Evolutionary conservation across 345 rosid genomes (phyloP).

Genomic region (Conringia planisiliqua): DNA sequence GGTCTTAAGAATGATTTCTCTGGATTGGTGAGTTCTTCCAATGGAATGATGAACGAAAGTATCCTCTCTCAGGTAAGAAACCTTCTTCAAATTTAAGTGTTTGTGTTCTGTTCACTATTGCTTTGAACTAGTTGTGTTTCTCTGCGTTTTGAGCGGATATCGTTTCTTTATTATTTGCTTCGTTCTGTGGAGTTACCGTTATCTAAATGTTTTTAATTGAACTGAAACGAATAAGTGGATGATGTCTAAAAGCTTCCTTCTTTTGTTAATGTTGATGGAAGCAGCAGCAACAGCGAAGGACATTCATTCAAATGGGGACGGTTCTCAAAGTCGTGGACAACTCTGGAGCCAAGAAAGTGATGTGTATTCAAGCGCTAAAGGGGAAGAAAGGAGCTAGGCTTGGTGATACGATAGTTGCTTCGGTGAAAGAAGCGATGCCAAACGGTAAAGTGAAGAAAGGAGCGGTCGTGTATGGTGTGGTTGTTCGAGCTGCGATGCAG

Average conservation of each 20-base stretch:
- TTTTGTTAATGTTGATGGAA: neutral
- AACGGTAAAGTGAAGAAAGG: slow-evolving; percentile 97
- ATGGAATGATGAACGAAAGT: slow-evolving; percentile 30
- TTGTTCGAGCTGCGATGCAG: slow-evolving; percentile 88
- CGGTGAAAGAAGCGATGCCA: slow-evolving; percentile 88
- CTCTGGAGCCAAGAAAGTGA: slow-evolving; percentile 85
- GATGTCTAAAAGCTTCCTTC: neutral
- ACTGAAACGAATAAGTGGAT: neutral
- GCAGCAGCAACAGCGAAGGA: slow-evolving; percentile 58
- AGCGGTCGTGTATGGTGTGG: slow-evolving; percentile 70
- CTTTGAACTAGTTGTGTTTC: neutral
- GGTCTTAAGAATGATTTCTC: slow-evolving; percentile 42
- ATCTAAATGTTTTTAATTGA: neutral
- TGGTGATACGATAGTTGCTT: slow-evolving; percentile 80
- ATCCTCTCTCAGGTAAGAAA: slow-evolving; percentile 47
- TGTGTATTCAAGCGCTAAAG: slow-evolving; percentile 79
- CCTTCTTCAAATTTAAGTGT: neutral
- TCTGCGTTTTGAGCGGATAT: neutral
- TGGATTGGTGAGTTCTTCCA: slow-evolving; percentile 32
- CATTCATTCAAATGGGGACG: slow-evolving; percentile 88
- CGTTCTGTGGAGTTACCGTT: neutral
- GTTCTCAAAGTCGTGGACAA: slow-evolving; percentile 86
- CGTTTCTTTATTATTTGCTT: neutral
- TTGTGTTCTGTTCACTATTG: neutral
- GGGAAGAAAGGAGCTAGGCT: slow-evolving; percentile 79